phyloP scores from a whole-genome alignment of 1,284 basidiomycete genomes.

The Rhodotorula sp. region DNA sequence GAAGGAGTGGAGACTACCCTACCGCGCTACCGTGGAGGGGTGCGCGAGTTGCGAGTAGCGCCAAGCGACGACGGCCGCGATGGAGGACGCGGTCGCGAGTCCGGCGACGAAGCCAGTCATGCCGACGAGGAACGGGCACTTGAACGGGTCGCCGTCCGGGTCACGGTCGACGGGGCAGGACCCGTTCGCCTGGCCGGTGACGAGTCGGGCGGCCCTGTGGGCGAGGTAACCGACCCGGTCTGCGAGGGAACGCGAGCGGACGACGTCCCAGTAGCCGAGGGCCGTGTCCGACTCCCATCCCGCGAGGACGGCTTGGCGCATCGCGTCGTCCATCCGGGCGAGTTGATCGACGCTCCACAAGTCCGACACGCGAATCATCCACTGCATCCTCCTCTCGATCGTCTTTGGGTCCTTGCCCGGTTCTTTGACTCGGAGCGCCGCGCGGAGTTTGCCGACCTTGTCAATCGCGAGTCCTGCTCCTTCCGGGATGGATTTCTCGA shows the following conservation, averaged over 20 bases:
- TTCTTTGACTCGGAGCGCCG: conserved; percentile 66
- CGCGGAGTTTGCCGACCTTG: conserved; percentile 71
- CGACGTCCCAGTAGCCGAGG: conserved; percentile 41
- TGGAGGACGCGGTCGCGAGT: conserved; percentile 7
- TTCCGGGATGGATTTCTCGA: conserved; percentile 68
- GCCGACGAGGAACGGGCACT: conserved; percentile 36
- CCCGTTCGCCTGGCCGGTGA: conserved; percentile 4
- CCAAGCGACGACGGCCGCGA: background rate
- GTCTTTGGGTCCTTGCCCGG: conserved; percentile 69
- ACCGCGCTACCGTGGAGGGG: background rate
- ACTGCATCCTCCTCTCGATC: conserved; percentile 79
- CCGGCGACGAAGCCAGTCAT: conserved; percentile 29
- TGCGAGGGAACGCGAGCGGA: conserved; percentile 1
- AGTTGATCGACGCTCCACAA: conserved; percentile 77
- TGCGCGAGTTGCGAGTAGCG: background rate
- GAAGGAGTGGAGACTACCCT: background rate
- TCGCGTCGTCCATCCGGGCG: conserved; percentile 61
- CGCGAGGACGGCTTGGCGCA: conserved; percentile 46
- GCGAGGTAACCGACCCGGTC: conserved; percentile 1
- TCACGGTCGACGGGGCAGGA: conserved; percentile 29
- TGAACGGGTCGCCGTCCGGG: conserved; percentile 24
- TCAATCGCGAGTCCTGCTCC: conserved; percentile 75
- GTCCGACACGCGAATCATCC: conserved; percentile 91
- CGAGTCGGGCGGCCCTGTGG: conserved; percentile 1
- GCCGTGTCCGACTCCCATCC: conserved; percentile 49